Evolutionary conservation across 23 red algal genomes (phyloP), one percentile per base, ranked within the genome.

Genomic region (Cyanidiococcus yangmingshanensis): DNA sequence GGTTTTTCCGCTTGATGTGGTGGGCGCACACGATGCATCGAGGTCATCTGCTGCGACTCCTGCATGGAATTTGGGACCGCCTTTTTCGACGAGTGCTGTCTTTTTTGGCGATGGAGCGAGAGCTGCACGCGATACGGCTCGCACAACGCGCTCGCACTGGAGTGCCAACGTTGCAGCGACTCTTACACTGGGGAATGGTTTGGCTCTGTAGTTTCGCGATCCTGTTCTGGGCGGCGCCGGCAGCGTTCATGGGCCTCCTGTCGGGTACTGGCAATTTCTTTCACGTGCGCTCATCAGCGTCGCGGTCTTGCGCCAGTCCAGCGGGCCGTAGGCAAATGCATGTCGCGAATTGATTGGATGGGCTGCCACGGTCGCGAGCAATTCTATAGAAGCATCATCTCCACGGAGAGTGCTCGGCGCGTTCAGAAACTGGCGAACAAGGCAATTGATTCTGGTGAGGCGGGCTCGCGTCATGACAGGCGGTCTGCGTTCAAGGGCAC

Each of bases 111-210:
- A 71, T 71, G 63, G 63, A 71, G 32, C 63, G 63, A 12, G 63
- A 71, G 32, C 27, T 71, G 27, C 63, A 71, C 27, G 63, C 63
- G n/a, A 71, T 71, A 7, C 63, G 63, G n/a, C 21, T 71, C 12
- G 63, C 63, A 30, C 32, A 25, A 29, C n/a, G n/a, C 7, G 32
- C n/a, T 12, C 63, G 27, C 63, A 30, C 63, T 29, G 7, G 63
- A 17, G 7, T 25, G 27, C 3, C 12, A 7, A 35, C 7, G 27
- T 7, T 29, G 32, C n/a, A 25, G 27, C 16, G 15, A 12, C 32
- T 25, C 27, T 7, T 35, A 3, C 63, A 71, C 63, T 71, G 63
- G 63, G n/a, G 15, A 25, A 29, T 30, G 63, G 21, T 71, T 2
- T 71, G 27, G 12, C 7, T 54, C 21, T 54, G 45, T 21, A 54